Conservation (phyloP, 495 filamentous ascomycete genomes). For the Thermothielavioides terrestris region DNA sequence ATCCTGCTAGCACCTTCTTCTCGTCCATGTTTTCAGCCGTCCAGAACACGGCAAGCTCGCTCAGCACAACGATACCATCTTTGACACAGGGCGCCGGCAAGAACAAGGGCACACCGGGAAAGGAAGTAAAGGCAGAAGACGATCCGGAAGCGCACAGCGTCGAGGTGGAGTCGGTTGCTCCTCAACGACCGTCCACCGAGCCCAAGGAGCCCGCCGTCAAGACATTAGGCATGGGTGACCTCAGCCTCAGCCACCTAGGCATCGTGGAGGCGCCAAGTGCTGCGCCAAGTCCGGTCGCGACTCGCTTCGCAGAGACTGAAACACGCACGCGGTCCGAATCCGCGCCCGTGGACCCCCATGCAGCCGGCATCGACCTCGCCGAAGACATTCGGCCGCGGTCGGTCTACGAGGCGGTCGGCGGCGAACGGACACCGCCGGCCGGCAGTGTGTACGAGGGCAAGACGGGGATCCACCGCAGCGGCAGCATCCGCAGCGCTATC, state of each 20-base stretch:
- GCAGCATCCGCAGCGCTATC: constrained; percentile 76
- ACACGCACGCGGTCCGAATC: constrained; percentile 35
- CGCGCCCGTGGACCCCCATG: constrained; percentile 30
- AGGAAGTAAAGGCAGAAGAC: constrained; percentile 24
- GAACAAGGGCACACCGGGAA: constrained; percentile 23
- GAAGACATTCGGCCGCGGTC: constrained; percentile 37
- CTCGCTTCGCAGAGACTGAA: constrained; percentile 39
- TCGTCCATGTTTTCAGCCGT: constrained; percentile 86
- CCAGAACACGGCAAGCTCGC: constrained; percentile 82
- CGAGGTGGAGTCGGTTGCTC: constrained; percentile 38
- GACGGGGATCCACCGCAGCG: constrained; percentile 55
- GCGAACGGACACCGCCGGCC: constrained; percentile 55
- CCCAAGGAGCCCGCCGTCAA: constrained; percentile 72
- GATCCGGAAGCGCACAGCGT: constrained; percentile 33
- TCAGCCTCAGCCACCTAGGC: constrained; percentile 77
- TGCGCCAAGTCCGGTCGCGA: constrained; percentile 31
- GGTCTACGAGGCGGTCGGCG: constrained; percentile 38
- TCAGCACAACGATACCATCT: constrained; percentile 73
- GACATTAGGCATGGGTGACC: constrained; percentile 80
- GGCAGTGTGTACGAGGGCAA: constrained; percentile 65
- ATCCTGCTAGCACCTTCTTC: constrained; percentile 62
- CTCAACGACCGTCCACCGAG: constrained; percentile 32
- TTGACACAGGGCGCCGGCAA: constrained; percentile 34
- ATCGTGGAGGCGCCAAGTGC: constrained; percentile 47
- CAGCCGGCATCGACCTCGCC: constrained; percentile 16